Evolutionary conservation across 208 protist genomes (phyloP), one percentile per base, ranked within the genome.

Genomic region (Trypanosoma congolense): DNA sequence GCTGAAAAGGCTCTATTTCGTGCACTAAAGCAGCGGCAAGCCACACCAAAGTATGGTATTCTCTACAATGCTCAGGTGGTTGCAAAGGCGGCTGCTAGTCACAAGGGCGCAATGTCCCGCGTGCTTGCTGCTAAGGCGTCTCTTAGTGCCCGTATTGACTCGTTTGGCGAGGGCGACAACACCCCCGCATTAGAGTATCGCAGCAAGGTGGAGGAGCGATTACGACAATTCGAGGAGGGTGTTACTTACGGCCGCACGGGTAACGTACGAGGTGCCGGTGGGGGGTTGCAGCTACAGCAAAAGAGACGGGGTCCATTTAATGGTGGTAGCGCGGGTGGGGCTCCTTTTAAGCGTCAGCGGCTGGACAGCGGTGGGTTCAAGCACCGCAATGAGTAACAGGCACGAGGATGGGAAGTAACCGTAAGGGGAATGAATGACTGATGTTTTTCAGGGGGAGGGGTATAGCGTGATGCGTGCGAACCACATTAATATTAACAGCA

Each of bases 1-100:
- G 98, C 98, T 14, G 98, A 99, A 80, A 99, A 99, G 77, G 97
- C 98, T 3, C 88, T 99, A n/a, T 97, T 97, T 81, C 85, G 94
- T 48, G 95, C 95, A 19, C 79, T 99, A 28, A 99, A 99, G 81
- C 95, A 97, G 55, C 96, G 97, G 57, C 92, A 99, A 77, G 95
- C 98, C 9, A 99, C 98, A 26, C 99, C 99, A 52, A 99, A 99
- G 87, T 99, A 99, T 82, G 98, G 98, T 61, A 87, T 99, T 18
- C 92, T 99, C 25, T 99, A 98, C 88, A 97, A 99, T 70, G 97
- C 98, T 30, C 93, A 91, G n/a, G 66, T 99, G 12, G 93, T 99
- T 38, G 90, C 92, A 21, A 93, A 99, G 75, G 92, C 95, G 28
- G 60, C 80, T 16, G 62, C 80, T 14, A 88, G 95, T 42, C 80